These are phyloP conservation scores for Chrysoporthe puriensis DNA, from an alignment of 2,329 filamentous ascomycete genomes.

Conservation along the genomic window DNA sequence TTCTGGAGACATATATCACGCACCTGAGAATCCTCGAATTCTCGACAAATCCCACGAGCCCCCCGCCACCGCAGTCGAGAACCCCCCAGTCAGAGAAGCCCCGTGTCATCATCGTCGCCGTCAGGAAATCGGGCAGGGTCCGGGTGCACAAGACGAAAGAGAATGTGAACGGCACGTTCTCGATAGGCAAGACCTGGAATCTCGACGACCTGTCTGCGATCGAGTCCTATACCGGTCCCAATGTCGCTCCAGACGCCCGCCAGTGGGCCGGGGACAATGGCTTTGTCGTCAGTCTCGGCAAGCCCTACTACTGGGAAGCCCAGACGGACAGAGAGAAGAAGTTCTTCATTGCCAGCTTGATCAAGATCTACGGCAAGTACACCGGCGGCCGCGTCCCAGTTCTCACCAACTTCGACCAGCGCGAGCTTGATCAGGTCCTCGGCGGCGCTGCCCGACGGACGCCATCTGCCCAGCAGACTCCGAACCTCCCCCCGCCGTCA, in stretches of 20 bases:
- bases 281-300: conserved; percentile 86
- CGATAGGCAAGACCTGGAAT: conserved; percentile 98
- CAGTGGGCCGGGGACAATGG: conserved; percentile 83
- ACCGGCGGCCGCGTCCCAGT: conserved; percentile 83
- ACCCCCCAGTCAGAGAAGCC: conserved; percentile 78
- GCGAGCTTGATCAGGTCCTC: conserved; percentile 76
- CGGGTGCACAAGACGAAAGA: conserved; percentile 97
- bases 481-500: conserved; percentile 29
- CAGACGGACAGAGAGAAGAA: conserved; percentile 95
- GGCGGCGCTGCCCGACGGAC: conserved; percentile 54
- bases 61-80: conserved; percentile 78
- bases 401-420: conserved; percentile 79
- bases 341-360: conserved; percentile 93
- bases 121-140: conserved; percentile 88
- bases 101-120: conserved; percentile 89
- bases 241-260: conserved; percentile 61
- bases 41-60: conserved; percentile 77
- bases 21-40: conserved; percentile 93
- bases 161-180: conserved; percentile 91
- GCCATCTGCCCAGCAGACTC: conserved; percentile 37
- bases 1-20: conserved; percentile 94
- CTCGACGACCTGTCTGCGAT: conserved; percentile 86
- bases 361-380: conserved; percentile 97
- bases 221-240: conserved; percentile 74
- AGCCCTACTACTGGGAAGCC: conserved; percentile 97